Percentiles rank a stretch among this genome's conserved stretches.
These are phyloP conservation scores for Ustilago loliicola DNA, from an alignment of 1,284 basidiomycete species.

Conservation along the genomic window DNA sequence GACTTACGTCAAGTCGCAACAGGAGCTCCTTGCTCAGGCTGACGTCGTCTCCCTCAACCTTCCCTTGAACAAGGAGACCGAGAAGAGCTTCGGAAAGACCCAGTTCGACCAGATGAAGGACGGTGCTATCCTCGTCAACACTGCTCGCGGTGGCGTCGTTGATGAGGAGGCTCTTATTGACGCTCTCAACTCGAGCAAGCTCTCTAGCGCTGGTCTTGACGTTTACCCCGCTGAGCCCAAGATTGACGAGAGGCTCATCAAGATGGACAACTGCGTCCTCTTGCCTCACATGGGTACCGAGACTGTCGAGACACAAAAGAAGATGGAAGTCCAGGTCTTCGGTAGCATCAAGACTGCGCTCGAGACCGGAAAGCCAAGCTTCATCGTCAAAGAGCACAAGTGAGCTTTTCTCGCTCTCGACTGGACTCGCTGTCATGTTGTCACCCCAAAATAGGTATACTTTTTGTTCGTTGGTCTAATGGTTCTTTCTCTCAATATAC, in stretches of 20 bases:
- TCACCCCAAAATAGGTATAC: conserved; percentile 9
- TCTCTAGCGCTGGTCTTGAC: conserved; percentile 84
- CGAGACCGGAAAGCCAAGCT: conserved; percentile 47
- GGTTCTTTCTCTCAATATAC: conserved; percentile 12
- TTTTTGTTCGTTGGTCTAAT: not conserved
- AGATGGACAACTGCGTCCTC: conserved; percentile 49
- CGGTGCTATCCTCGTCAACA: conserved; percentile 72
- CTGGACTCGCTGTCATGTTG: not conserved
- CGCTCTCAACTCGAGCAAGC: conserved; percentile 50
- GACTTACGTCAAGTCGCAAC: conserved; percentile 64
- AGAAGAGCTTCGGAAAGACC: conserved; percentile 68
- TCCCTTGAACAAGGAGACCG: conserved; percentile 72
- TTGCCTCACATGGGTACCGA: conserved; percentile 56
- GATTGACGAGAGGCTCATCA: conserved; percentile 43
- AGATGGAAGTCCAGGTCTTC: conserved; percentile 57
- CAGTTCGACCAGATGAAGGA: conserved; percentile 72
- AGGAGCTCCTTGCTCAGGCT: conserved; percentile 70
- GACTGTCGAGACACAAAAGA: conserved; percentile 55
- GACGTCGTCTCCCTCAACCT: conserved; percentile 74
- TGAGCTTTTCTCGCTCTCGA: conserved; percentile 6
- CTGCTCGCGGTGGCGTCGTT: conserved; percentile 72
- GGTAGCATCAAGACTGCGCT: conserved; percentile 49
- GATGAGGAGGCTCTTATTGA: conserved; percentile 70
- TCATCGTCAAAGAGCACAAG: conserved; percentile 58
- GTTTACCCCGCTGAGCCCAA: conserved; percentile 75